A percentile compares a stretch with the other conserved stretches of the same genome.
Evolutionary conservation across 306 rosid genomes (phyloP).

Genomic region (Cotoneaster glaucophyllus): DNA sequence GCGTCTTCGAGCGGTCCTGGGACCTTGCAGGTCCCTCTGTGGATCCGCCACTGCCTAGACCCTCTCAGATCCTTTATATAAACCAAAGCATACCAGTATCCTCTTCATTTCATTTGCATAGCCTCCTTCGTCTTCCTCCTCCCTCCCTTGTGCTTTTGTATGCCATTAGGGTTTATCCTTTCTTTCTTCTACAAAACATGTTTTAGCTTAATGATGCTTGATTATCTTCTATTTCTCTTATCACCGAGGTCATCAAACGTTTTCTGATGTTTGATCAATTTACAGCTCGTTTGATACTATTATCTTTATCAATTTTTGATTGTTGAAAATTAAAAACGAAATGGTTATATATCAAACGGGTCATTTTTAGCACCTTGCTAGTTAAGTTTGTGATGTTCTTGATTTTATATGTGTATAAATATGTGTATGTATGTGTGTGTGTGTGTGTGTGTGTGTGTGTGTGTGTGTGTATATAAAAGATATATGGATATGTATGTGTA

Average conservation of each 20-base stretch:
- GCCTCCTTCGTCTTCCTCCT: neutral
- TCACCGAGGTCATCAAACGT: neutral
- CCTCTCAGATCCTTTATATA: conserved; percentile 12
- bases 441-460: neutral
- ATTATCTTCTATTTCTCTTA: neutral
- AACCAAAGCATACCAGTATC: neutral
- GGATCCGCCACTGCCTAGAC: too few species aligned
- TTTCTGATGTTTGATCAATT: too few species aligned
- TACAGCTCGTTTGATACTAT: too few species aligned
- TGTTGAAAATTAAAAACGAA: neutral
- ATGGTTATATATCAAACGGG: too few species aligned
- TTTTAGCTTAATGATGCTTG: neutral
- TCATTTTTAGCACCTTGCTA: neutral
- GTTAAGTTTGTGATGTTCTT: neutral
- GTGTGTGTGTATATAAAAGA: too few species aligned
- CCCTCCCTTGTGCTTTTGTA: neutral
- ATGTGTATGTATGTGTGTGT: fast-evolving
- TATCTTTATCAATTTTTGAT: too few species aligned
- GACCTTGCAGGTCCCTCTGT: too few species aligned
- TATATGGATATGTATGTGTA: neutral
- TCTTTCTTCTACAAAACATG: neutral
- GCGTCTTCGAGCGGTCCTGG: too few species aligned
- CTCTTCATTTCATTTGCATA: neutral
- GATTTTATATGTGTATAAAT: neutral
- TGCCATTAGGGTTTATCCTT: neutral